These are phyloP conservation scores for Clarkia xantiana DNA, from an alignment of 345 rosid species.

Conservation along the genomic window DNA sequence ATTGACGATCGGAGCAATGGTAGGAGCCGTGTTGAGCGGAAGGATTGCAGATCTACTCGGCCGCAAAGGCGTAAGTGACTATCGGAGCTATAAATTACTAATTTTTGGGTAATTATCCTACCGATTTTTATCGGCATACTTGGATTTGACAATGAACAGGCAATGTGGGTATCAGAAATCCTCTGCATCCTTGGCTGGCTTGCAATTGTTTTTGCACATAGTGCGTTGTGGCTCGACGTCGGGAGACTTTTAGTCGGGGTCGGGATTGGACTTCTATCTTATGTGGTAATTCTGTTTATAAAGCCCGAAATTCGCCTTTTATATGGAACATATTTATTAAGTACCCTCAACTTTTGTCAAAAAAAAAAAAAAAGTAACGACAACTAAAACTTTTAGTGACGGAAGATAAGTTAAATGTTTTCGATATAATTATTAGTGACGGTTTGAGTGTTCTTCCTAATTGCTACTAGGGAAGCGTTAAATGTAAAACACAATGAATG, in stretches of 20 bases:
- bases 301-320: no score
- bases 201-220: constrained; percentile 27
- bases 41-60: constrained; percentile 51
- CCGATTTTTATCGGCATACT: constrained; percentile 1
- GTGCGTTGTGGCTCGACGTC: constrained; percentile 41
- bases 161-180: constrained; percentile 54
- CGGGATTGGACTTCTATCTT: constrained; percentile 58
- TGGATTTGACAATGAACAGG: constrained; percentile 18
- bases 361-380: no score
- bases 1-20: constrained; percentile 69
- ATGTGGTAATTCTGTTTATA: constrained; percentile 62
- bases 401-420: no score
- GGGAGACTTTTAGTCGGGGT: constrained; percentile 64
- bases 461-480: background rate
- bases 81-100: no score
- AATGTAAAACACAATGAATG: background rate
- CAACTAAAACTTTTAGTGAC: background rate
- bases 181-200: constrained; percentile 62
- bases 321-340: no score
- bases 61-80: constrained; percentile 43
- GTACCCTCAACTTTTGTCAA: no score
- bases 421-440: no score
- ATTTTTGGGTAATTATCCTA: background rate
- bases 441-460: background rate
- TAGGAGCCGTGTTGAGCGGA: constrained; percentile 68